Conservation (phyloP, 2,329 filamentous ascomycete species). For the Calonectria leucothoes region DNA sequence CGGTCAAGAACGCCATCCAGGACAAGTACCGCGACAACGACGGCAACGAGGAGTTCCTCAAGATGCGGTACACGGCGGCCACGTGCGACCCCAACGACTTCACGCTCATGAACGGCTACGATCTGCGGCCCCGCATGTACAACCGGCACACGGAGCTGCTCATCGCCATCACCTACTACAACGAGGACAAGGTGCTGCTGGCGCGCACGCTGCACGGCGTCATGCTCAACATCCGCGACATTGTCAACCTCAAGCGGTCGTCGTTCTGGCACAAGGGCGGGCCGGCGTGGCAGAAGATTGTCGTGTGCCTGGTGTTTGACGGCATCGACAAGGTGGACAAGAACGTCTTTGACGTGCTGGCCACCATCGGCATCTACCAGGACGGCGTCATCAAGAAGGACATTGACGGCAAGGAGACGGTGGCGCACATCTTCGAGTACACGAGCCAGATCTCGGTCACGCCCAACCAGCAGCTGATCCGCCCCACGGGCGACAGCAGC, state of each 20-base stretch:
- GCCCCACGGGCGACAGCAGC: slow-evolving; percentile 31
- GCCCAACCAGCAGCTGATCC: slow-evolving; percentile 40
- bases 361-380: slow-evolving; percentile 39
- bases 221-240: slow-evolving; percentile 40
- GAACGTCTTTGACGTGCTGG: slow-evolving; percentile 40
- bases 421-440: slow-evolving; percentile 41
- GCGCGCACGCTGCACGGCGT: slow-evolving; percentile 38
- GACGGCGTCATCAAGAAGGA: slow-evolving; percentile 41
- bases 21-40: slow-evolving; percentile 34
- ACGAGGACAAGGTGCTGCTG: slow-evolving; percentile 41
- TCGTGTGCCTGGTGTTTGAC: slow-evolving; percentile 40
- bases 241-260: slow-evolving; percentile 39
- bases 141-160: slow-evolving; percentile 40
- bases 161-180: slow-evolving; percentile 42
- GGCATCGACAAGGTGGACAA: slow-evolving; percentile 41
- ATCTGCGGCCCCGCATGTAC: slow-evolving; percentile 40
- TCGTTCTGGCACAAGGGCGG: slow-evolving; percentile 42
- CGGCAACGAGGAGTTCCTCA: slow-evolving; percentile 35
- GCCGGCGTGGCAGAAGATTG: slow-evolving; percentile 40
- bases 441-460: slow-evolving; percentile 41
- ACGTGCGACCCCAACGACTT: slow-evolving; percentile 42
- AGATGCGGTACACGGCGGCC: slow-evolving; percentile 42
- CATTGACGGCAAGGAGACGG: slow-evolving; percentile 40
- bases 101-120: slow-evolving; percentile 39
- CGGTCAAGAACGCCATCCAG: slow-evolving; percentile 40